Evolutionary conservation across 2,329 filamentous ascomycete genomes (phyloP).

Genomic region (Stagonosporopsis chrysanthemi): DNA sequence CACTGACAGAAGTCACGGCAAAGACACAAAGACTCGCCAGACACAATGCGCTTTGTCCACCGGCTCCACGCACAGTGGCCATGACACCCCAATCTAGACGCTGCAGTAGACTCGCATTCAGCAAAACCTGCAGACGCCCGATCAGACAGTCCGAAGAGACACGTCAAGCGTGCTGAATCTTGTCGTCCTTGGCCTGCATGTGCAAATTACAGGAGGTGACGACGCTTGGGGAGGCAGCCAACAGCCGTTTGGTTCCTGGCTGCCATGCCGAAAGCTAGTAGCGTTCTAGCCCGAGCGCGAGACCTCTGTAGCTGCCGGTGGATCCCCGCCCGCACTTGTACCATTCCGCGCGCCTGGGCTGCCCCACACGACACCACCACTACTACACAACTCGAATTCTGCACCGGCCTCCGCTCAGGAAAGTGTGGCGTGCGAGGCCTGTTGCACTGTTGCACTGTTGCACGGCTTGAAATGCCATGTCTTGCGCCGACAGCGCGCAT

Average conservation of each 20-base stretch:
- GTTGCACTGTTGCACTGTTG: conserved; percentile 10
- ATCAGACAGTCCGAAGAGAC: conserved; percentile 3
- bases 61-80: conserved; percentile 9
- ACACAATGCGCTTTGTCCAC: conserved; percentile 12
- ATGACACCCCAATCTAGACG: conserved; percentile 11
- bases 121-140: conserved; percentile 18
- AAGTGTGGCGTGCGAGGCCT: conserved; percentile 5
- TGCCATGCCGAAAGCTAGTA: conserved; percentile 4
- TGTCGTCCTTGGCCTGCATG: conserved; percentile 18
- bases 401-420: conserved; percentile 10
- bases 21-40: conserved; percentile 9
- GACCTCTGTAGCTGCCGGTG: conserved; percentile 14
- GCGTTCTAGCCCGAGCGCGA: conserved; percentile 11
- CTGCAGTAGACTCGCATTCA: not conserved
- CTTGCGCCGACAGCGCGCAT: conserved; percentile 12
- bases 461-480: conserved; percentile 15
- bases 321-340: conserved; percentile 16
- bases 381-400: conserved; percentile 15
- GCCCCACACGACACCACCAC: conserved; percentile 14
- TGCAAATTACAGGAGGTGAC: conserved; percentile 23
- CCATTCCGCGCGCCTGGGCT: conserved; percentile 12
- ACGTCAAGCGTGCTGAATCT: conserved; percentile 10
- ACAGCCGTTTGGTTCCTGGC: conserved; percentile 14
- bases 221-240: conserved; percentile 19
- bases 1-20: conserved; percentile 19